Evolutionary conservation across 495 filamentous ascomycete species (phyloP).

Genomic region (Parathielavia hyrcaniae): DNA sequence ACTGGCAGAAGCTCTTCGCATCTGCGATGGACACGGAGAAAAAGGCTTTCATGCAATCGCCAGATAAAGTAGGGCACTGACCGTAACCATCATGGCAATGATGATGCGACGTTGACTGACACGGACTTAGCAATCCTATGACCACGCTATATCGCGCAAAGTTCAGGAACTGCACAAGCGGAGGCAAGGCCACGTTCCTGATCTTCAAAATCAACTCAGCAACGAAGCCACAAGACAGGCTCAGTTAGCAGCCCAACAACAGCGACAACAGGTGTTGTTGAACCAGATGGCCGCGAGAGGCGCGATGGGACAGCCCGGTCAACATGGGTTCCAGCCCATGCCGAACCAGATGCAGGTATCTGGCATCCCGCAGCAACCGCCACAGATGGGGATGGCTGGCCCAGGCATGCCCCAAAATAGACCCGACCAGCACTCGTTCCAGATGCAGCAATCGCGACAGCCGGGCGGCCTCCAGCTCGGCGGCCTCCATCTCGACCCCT

Average conservation of each 20-base stretch:
- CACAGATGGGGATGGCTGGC: slow-evolving; percentile 31
- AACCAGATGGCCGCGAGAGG: slow-evolving; percentile 39
- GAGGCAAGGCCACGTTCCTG: slow-evolving; percentile 39
- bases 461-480: not conserved
- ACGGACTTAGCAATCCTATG: slow-evolving; percentile 33
- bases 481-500: slow-evolving; percentile 4
- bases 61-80: slow-evolving; percentile 38
- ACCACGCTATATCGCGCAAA: slow-evolving; percentile 29
- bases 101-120: slow-evolving; percentile 3
- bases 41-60: slow-evolving; percentile 36
- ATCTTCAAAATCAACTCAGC: slow-evolving; percentile 38
- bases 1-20: slow-evolving; percentile 31
- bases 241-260: slow-evolving; percentile 26
- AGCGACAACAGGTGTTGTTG: slow-evolving; percentile 39
- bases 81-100: not conserved
- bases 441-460: slow-evolving; percentile 29
- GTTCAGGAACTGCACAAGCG: slow-evolving; percentile 35
- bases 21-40: slow-evolving; percentile 39
- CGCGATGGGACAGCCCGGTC: slow-evolving; percentile 36
- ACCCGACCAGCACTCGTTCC: slow-evolving; percentile 37
- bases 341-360: slow-evolving; percentile 36
- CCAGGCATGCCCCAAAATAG: slow-evolving; percentile 27
- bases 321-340: slow-evolving; percentile 43
- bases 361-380: slow-evolving; percentile 37
- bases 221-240: slow-evolving; percentile 41